Percentiles rank a stretch among this genome's conserved stretches.
These are phyloP conservation scores for Termitomyces sp. DNA, from an alignment of 768 basidiomycete genomes.

Conservation along the genomic window DNA sequence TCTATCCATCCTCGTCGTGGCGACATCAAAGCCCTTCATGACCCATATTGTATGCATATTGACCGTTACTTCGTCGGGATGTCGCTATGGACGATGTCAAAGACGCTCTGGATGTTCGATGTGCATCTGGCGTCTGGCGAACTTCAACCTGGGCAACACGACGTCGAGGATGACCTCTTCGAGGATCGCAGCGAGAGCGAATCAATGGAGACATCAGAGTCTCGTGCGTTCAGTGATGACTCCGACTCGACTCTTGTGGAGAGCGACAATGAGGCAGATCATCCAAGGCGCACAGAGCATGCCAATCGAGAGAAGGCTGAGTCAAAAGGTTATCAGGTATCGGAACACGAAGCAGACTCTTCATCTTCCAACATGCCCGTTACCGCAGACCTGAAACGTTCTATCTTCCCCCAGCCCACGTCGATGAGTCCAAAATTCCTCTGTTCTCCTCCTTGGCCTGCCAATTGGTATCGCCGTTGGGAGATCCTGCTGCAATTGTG, in stretches of 20 bases:
- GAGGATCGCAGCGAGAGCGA: conserved; percentile 31
- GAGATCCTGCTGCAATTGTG: conserved; percentile 45
- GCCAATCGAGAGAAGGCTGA: neutral
- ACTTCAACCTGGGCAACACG: conserved; percentile 14
- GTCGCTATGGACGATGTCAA: conserved; percentile 64
- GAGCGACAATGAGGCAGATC: conserved; percentile 31
- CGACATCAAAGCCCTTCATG: conserved; percentile 55
- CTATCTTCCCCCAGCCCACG: neutral
- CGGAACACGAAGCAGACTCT: neutral
- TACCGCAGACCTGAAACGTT: neutral
- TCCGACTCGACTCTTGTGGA: conserved; percentile 59
- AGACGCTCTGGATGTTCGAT: conserved; percentile 63
- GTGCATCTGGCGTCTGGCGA: conserved; percentile 36
- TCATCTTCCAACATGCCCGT: conserved; percentile 2
- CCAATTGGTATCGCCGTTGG: conserved; percentile 54
- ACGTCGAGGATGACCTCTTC: conserved; percentile 16
- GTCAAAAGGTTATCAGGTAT: neutral
- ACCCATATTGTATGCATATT: conserved; percentile 52
- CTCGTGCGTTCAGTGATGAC: conserved; percentile 40
- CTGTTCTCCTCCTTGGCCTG: conserved; percentile 30
- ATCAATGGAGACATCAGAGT: conserved; percentile 29
- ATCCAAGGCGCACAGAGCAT: neutral
- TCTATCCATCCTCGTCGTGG: conserved; percentile 60
- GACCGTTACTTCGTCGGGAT: conserved; percentile 58
- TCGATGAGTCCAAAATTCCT: conserved; percentile 10